These are phyloP conservation scores for Medicago truncatula DNA, from an alignment of 306 rosid species.

Conservation along the genomic window MtrunA17r5.0-ANR NC_053046.1:6912501-6913000, in stretches of 20 bases:
- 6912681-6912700: conserved; percentile 78
- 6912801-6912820: conserved; percentile 68
- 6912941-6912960: conserved; percentile 91
- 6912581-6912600: conserved; percentile 80
- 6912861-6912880: conserved; percentile 70
- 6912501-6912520: conserved; percentile 40
- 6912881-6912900: conserved; percentile 84
- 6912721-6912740: conserved; percentile 84
- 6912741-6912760: conserved; percentile 85
- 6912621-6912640: conserved; percentile 94
- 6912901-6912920: conserved; percentile 89
- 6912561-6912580: conserved; percentile 80
- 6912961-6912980: conserved; percentile 79
- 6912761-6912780: conserved; percentile 81
- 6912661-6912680: conserved; percentile 85
- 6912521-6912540: conserved; percentile 49
- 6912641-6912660: conserved; percentile 82
- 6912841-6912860: conserved; percentile 93
- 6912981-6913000: conserved; percentile 78
- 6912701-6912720: conserved; percentile 78
- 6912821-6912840: conserved; percentile 74
- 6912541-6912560: conserved; percentile 61
- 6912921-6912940: conserved; percentile 85
- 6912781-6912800: conserved; percentile 77
- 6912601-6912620: conserved; percentile 84